Evolutionary conservation across 768 basidiomycete genomes (phyloP).

Genomic region (Suillus ampliporus): DNA sequence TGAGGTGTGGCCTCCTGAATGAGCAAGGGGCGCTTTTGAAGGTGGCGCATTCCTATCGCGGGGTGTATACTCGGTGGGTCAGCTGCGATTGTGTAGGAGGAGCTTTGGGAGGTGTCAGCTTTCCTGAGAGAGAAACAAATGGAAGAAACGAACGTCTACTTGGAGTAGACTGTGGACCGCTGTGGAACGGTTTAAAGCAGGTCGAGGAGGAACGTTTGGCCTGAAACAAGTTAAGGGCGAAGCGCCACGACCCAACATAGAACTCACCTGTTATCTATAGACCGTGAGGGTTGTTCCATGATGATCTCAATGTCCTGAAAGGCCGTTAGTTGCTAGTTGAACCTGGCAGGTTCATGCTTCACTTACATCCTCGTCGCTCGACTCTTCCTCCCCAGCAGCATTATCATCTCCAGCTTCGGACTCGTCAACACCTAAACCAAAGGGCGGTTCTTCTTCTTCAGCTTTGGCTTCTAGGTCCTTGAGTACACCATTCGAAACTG

Average conservation of each 20-base stretch:
- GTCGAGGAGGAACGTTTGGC: constrained; percentile 40
- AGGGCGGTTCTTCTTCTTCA: constrained; percentile 40
- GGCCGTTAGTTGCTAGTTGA: constrained; percentile 15
- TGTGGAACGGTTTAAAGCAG: constrained; percentile 36
- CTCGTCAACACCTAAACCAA: constrained; percentile 27
- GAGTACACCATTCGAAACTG: constrained; percentile 52
- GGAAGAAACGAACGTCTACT: constrained; percentile 32
- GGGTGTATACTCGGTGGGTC: constrained; percentile 84
- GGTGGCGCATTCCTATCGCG: constrained; percentile 61
- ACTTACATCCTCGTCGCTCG: constrained; percentile 55
- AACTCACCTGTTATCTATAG: constrained; percentile 74
- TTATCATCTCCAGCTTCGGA: constrained; percentile 44
- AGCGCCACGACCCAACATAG: constrained; percentile 11
- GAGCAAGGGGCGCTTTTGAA: constrained; percentile 29
- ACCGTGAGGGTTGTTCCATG: constrained; percentile 77
- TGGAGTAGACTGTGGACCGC: constrained; percentile 26
- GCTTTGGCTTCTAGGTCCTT: constrained; percentile 55
- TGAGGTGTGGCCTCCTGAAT: constrained; percentile 28
- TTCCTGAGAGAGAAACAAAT: constrained; percentile 7
- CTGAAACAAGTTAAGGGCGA: constrained; percentile 26
- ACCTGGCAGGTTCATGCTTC: constrained; percentile 7
- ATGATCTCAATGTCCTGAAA: constrained; percentile 88
- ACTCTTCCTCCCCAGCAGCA: constrained; percentile 47
- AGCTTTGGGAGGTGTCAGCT: constrained; percentile 33
- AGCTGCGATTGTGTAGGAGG: constrained; percentile 55